Evolutionary conservation across 129 eudicot species (phyloP), one percentile per base, ranked within the genome.

Genomic region (Pulicaria dysenterica): DNA sequence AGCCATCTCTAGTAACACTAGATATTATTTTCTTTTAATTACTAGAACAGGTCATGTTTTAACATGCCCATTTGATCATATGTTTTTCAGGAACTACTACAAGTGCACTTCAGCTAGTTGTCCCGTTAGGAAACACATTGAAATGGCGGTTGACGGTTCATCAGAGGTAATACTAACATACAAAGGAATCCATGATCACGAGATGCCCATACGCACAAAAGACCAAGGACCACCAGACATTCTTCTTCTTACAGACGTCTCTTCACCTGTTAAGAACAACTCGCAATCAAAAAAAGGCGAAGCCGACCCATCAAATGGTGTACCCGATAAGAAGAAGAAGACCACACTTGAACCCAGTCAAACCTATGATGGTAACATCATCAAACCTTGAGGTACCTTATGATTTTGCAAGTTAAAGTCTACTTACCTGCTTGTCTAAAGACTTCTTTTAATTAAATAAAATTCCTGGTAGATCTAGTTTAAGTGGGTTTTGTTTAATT

Each of bases 101-200:
- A 77, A 88, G 67, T 92, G 98, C 81, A 86, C 98, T 9, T 89
- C 96, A 43, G 84, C 95, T 34, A 96, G 98, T 62, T 92, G 98
- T 68, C 98, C 96, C 5, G 98, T 85, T 72, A 77, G 98, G 72
- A 92, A 92, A 83, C 96, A 92, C 76, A 86, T 89, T 3, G 98
- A 92, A 71, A 87, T 60, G 87, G 91, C 91, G 6, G 81, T 78
- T 14, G 95, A 89, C 64, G 83, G 74, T 70, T 67, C 89, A 46
- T 77, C 67, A 3, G 88, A 82, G 34, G 76, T 83, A 53, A 82
- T 87, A 47, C 79, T 89, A 75, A 89, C 95, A 6, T 92, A 92
- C 80, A 90, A 89, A 73, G 98, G 98, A 61, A 77, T 74, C 40
- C 98, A 92, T 57, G 95, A 89, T 73, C 98, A 92, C 10, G 95